Conservation (phyloP, 768 basidiomycete species). For the Cytidiella melzeri region DNA sequence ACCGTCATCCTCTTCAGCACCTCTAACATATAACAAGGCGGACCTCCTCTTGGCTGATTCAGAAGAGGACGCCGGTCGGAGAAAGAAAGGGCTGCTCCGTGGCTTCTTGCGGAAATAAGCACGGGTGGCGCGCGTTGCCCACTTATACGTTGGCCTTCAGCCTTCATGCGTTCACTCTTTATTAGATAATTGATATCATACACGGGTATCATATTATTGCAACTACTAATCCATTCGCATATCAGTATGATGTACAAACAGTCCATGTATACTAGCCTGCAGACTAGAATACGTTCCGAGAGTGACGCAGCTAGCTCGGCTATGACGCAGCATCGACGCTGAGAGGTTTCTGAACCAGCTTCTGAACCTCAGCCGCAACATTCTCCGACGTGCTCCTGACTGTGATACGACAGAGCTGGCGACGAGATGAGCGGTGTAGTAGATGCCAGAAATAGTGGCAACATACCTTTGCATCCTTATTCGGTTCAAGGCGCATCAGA, state of each 20-base stretch:
- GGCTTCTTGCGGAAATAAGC: slow-evolving; percentile 34
- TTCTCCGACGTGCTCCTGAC: slow-evolving; percentile 93
- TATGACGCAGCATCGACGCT: slow-evolving; percentile 22
- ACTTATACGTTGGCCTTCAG: no score
- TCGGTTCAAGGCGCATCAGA: slow-evolving; percentile 88
- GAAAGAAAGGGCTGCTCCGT: slow-evolving; percentile 34
- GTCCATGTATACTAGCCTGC: slow-evolving; percentile 2
- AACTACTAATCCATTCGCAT: slow-evolving; percentile 1
- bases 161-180: neutral
- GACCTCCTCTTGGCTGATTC: neutral
- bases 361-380: slow-evolving; percentile 69
- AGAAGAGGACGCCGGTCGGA: slow-evolving; percentile 10
- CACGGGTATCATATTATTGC: neutral
- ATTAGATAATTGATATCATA: neutral
- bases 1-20: slow-evolving; percentile 1
- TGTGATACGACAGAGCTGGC: slow-evolving; percentile 87
- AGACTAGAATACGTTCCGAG: neutral
- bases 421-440: neutral
- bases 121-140: neutral
- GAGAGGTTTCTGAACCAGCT: slow-evolving; percentile 37
- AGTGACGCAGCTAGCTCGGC: neutral
- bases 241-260: slow-evolving; percentile 3
- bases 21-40: neutral
- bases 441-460: neutral
- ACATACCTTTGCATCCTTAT: slow-evolving; percentile 87